Conservation (phyloP, 1,284 basidiomycete genomes). For the Takashimella koratensis region DNA sequence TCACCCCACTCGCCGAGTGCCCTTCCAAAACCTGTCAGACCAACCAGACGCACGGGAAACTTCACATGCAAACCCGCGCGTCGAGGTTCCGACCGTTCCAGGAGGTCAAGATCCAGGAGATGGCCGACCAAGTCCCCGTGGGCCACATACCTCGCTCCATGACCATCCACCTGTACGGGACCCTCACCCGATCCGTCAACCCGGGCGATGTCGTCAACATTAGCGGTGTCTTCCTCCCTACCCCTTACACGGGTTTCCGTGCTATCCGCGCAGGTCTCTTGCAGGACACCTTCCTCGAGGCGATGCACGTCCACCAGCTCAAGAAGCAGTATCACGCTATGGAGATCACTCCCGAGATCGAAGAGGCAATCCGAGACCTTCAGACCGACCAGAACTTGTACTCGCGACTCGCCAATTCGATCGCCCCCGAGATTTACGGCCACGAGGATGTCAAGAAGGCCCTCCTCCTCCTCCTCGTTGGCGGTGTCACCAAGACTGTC, state of each 20-base stretch:
- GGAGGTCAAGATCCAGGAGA: constrained; percentile 98
- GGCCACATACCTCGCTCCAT: constrained; percentile 98
- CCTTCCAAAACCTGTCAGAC: constrained; percentile 79
- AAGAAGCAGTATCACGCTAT: constrained; percentile 97
- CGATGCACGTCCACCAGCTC: constrained; percentile 84
- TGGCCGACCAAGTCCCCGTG: constrained; percentile 99
- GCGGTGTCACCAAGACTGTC: constrained; percentile 90
- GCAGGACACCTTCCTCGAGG: constrained; percentile 96
- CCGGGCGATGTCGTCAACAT: constrained; percentile 95
- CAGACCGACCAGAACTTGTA: constrained; percentile 76
- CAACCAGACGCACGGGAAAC: constrained; percentile 82
- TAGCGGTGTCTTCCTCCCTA: constrained; percentile 83
- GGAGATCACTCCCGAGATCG: constrained; percentile 84
- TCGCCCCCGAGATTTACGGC: constrained; percentile 98
- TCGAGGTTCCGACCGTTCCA: constrained; percentile 98
- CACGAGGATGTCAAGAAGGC: constrained; percentile 98
- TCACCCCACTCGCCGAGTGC: constrained; percentile 84
- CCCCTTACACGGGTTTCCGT: constrained; percentile 82
- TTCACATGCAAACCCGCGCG: constrained; percentile 97
- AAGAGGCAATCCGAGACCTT: constrained; percentile 66
- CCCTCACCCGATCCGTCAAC: constrained; percentile 83
- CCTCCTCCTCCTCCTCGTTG: constrained; percentile 86
- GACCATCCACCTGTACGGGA: constrained; percentile 91
- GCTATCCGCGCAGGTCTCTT: constrained; percentile 89
- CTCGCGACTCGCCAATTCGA: constrained; percentile 57